A percentile compares a stretch with the other conserved stretches of the same genome.
These are phyloP conservation scores for Kwoniella shandongensis DNA, from an alignment of 768 basidiomycete species.

Conservation along the genomic window DNA sequence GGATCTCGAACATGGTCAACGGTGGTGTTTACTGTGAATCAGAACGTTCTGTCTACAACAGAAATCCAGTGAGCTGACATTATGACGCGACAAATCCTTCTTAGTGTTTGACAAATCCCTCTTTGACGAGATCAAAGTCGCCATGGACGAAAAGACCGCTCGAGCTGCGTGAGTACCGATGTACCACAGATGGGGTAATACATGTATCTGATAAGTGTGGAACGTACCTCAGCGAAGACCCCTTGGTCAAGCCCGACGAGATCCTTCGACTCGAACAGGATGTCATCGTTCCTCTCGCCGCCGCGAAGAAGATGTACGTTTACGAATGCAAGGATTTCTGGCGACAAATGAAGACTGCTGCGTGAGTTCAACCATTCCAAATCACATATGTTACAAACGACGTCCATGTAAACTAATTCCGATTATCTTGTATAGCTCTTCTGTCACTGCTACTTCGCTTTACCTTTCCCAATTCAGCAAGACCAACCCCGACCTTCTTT, in stretches of 20 bases:
- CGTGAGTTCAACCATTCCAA: conserved; percentile 36
- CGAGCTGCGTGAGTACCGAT: conserved; percentile 44
- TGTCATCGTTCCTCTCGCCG: conserved; percentile 56
- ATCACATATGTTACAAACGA: not conserved
- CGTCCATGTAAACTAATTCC: not conserved
- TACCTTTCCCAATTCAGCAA: conserved; percentile 55
- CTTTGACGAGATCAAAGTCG: conserved; percentile 56
- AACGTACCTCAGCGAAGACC: conserved; percentile 47
- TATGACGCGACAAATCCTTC: conserved; percentile 29
- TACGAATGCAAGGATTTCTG: conserved; percentile 55
- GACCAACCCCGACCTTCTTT: conserved; percentile 53
- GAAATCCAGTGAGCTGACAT: not conserved
- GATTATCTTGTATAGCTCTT: conserved; percentile 45
- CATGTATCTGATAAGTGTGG: not conserved
- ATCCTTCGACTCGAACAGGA: conserved; percentile 57
- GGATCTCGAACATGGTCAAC: conserved; percentile 56
- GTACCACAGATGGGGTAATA: no score
- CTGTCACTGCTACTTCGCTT: conserved; percentile 56
- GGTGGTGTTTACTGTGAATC: conserved; percentile 54
- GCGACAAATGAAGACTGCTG: conserved; percentile 58
- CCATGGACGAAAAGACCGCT: conserved; percentile 56
- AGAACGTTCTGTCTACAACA: not conserved
- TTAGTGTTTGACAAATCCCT: conserved; percentile 57
- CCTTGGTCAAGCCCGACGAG: conserved; percentile 53
- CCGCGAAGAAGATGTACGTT: conserved; percentile 55